phyloP scores from a whole-genome alignment of 2,329 filamentous ascomycete species.

The Nannizziopsis arthrosporioides region DNA sequence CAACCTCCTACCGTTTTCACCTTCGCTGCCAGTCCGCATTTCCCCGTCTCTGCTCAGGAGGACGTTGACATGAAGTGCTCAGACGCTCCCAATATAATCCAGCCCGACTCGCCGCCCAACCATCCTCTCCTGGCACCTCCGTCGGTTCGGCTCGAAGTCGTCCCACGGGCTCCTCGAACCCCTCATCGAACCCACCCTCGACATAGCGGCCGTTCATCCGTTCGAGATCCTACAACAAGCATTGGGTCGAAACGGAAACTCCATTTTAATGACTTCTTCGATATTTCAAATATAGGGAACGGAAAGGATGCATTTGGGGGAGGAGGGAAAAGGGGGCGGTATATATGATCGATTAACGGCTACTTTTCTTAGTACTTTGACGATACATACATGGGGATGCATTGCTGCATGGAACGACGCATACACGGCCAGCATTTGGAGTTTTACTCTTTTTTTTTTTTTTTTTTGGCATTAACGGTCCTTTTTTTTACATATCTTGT shows the following conservation, averaged over 20 bases:
- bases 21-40: conserved; percentile 33
- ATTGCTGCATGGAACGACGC: not conserved
- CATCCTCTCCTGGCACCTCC: conserved; percentile 19
- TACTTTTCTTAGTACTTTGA: conserved; percentile 14
- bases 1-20: conserved; percentile 30
- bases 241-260: conserved; percentile 40
- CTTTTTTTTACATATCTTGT: not conserved
- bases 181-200: conserved; percentile 31
- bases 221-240: conserved; percentile 29
- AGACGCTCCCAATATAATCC: conserved; percentile 21
- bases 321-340: conserved; percentile 37
- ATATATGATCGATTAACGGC: conserved; percentile 24
- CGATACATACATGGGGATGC: not conserved
- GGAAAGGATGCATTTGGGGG: conserved; percentile 34
- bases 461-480: conserved; percentile 11
- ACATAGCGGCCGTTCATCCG: conserved; percentile 27
- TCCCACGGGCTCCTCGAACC: conserved; percentile 32
- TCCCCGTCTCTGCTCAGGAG: conserved; percentile 27
- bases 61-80: conserved; percentile 36
- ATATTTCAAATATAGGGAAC: conserved; percentile 36
- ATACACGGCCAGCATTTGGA: conserved; percentile 9
- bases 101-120: conserved; percentile 20
- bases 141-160: conserved; percentile 34
- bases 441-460: conserved; percentile 19
- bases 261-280: conserved; percentile 40